Conservation (phyloP, 148 eudicot genomes). For the Camellia granthamiana region DNA sequence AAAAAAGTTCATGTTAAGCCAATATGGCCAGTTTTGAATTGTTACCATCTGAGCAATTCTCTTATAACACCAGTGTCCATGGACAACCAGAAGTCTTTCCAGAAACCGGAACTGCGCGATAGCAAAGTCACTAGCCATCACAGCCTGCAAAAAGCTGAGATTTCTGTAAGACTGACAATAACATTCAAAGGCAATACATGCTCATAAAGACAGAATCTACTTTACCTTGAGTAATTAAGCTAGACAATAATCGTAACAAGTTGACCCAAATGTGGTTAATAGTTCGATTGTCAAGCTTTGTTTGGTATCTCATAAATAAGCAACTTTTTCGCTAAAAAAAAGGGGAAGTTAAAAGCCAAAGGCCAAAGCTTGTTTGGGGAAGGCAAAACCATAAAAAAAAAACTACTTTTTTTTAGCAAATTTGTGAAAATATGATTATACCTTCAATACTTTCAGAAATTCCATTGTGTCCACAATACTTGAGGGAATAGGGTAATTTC, state of each 20-base stretch:
- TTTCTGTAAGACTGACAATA: slow-evolving; percentile 30
- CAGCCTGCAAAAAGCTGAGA: slow-evolving; percentile 73
- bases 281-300: not conserved
- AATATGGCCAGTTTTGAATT: not conserved
- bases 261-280: not conserved
- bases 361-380: no score
- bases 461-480: no score
- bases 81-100: slow-evolving; percentile 88
- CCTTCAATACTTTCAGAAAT: no score
- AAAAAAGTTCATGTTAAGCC: not conserved
- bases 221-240: not conserved
- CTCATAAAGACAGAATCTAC: not conserved
- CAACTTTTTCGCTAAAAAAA: no score
- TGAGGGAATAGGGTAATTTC: no score
- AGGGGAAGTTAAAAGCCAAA: no score
- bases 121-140: slow-evolving; percentile 97
- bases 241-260: not conserved
- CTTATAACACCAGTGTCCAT: slow-evolving; percentile 99
- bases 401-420: no score
- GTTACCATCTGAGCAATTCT: slow-evolving; percentile 96
- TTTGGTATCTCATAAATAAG: no score
- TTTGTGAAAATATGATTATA: no score
- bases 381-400: no score
- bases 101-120: slow-evolving; percentile 89
- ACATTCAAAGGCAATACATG: slow-evolving; percentile 1